These are phyloP conservation scores for Aspergillus arachidicola DNA, from an alignment of 2,329 filamentous ascomycete genomes.

Conservation along the genomic window DNA sequence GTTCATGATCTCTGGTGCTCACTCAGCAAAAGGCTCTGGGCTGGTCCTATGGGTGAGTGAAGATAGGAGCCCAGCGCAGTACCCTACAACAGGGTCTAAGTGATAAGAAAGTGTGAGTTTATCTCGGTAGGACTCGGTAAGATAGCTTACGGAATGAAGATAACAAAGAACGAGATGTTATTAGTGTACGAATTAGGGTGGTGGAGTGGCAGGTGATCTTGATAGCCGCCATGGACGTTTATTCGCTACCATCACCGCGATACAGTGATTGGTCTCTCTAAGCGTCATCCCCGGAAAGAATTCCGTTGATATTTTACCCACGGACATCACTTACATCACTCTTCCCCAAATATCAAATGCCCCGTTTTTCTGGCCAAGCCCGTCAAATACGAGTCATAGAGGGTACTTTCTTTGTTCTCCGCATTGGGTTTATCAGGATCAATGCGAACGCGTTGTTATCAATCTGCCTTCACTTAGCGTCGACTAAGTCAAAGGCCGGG, in stretches of 20 bases:
- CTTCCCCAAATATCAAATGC: too few relatives aligned
- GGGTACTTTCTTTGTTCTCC: too few relatives aligned
- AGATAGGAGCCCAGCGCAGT: not conserved
- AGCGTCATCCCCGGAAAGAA: not conserved
- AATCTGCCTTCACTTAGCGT: not conserved
- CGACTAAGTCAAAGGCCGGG: not conserved
- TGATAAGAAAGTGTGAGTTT: not conserved
- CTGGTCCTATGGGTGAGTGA: not conserved
- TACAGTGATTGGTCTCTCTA: not conserved
- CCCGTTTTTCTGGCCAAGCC: too few relatives aligned
- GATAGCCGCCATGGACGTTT: too few relatives aligned
- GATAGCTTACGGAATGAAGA: not conserved
- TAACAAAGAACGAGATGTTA: not conserved
- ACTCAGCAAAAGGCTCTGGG: too few relatives aligned
- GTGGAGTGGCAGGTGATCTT: not conserved
- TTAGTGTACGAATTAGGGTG: not conserved
- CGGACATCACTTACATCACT: not conserved
- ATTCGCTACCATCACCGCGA: not conserved
- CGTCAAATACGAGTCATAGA: too few relatives aligned
- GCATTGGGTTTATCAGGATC: too few relatives aligned
- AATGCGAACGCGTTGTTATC: not conserved
- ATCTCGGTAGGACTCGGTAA: not conserved
- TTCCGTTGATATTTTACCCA: not conserved
- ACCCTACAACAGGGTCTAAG: too few relatives aligned
- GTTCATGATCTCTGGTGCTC: not conserved